Conservation (phyloP, 257 asterid species). For the Scutellaria baicalensis region DNA sequence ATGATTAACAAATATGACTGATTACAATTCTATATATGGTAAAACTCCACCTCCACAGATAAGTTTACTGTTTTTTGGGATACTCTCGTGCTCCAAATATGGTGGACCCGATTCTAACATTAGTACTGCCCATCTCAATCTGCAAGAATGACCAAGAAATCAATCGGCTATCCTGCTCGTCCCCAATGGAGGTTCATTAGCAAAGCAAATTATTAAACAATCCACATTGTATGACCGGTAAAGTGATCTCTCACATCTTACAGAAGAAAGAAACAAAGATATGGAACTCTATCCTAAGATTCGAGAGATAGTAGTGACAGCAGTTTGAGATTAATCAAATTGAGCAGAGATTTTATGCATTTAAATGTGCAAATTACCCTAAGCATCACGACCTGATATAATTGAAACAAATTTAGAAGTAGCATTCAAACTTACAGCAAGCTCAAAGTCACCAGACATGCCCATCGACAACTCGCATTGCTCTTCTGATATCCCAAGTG, state of each 20-base stretch:
- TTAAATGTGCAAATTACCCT: not conserved
- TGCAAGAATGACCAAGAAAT: slow-evolving; percentile 28
- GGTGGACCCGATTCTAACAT: slow-evolving; percentile 94
- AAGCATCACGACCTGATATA: not conserved
- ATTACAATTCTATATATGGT: not conserved
- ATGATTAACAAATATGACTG: not conserved
- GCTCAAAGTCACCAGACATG: slow-evolving; percentile 97
- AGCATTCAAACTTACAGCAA: slow-evolving; percentile 59
- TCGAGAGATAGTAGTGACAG: not conserved
- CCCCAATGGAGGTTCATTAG: not conserved
- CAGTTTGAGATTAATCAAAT: not conserved
- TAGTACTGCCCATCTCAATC: slow-evolving; percentile 97
- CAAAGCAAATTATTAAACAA: not conserved
- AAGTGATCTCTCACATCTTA: not conserved
- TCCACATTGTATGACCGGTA: not conserved
- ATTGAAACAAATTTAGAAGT: not conserved
- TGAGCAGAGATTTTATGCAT: too few species aligned
- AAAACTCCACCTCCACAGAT: slow-evolving; percentile 3
- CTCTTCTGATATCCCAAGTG: slow-evolving; percentile 64
- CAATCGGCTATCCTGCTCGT: not conserved
- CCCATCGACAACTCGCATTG: slow-evolving; percentile 92
- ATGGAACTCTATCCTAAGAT: not conserved
- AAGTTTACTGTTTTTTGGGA: slow-evolving; percentile 38
- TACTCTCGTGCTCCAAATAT: slow-evolving; percentile 94
- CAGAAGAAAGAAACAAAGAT: not conserved